Evolutionary conservation across 345 rosid species (phyloP), one percentile per base, ranked within the genome.

Genomic region (Carallia pectinifolia): DNA sequence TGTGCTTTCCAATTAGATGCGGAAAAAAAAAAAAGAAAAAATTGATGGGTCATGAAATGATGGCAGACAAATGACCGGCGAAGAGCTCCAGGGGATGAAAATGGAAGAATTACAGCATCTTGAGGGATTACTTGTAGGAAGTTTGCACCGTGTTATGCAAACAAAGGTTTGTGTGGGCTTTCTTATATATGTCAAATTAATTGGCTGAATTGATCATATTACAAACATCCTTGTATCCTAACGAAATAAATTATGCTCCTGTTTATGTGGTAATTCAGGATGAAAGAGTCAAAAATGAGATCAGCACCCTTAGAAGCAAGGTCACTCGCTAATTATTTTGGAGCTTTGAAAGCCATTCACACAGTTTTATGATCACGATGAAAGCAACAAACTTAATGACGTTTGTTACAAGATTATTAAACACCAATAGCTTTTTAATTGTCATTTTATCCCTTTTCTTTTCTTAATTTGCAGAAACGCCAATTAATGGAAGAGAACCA

Each of bases 61-160:
- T 34, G n/a, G 40, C 70, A 81, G 84, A 67, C 75, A 75, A 13
- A 31, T 75, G 71, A 81, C 52, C 39, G 84, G 84, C 56, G 81
- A 81, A 66, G 81, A 77, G 44, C 75, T 81, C 6, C 81, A 81
- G 36, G 80, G 60, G 12, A 36, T 81, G 69, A 68, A 4, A 64
- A 27, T 72, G 0, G 80, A 69, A 18, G 77, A 78, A 67, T 8
- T 78, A 13, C 54, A 62, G 0, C 48, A 66, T 23, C 58, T 81
- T 6, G 84, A 81, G 64, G 72, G 63, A 30, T 37, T 31, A 55
- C 61, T 78, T 2, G 71, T 75, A 65, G 64, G 65, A 61, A 62
- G 84, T 39, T 58, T 81, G 58, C 66, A n/a, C 17, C 60, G 75
- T 18, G 74, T 84, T 6, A 1, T 3, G 0, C 61, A 79, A 70